Evolutionary conservation across 192 early-diverging fungal genomes (phyloP).

Genomic region (Coemansia sp.): DNA sequence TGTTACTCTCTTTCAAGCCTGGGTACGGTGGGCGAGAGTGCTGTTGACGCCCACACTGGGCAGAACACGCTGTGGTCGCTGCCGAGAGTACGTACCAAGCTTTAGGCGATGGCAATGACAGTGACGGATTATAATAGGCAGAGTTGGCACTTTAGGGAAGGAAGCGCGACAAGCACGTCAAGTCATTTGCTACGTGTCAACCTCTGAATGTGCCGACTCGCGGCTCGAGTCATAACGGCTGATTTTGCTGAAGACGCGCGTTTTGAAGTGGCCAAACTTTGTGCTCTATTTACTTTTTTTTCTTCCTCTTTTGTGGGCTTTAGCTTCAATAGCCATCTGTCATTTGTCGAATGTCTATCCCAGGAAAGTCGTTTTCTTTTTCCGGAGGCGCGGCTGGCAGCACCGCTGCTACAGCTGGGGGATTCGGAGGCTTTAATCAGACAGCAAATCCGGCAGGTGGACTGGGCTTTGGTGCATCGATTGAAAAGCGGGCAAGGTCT

Average conservation of each 20-base stretch:
- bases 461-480: constrained; percentile 33
- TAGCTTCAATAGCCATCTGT: not conserved
- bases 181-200: not conserved
- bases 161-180: not conserved
- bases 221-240: not conserved
- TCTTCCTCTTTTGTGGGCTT: constrained; percentile 7
- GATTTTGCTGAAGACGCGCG: not conserved
- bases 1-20: not conserved
- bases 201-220: not conserved
- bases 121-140: not conserved
- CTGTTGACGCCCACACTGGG: no score
- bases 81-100: not conserved
- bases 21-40: not conserved
- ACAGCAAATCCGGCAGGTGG: constrained; percentile 6
- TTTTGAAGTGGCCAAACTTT: no score
- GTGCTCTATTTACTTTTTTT: not conserved
- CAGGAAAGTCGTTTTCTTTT: constrained; percentile 51
- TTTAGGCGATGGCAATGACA: not conserved
- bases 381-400: constrained; percentile 26
- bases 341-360: constrained; percentile 25
- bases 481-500: constrained; percentile 43
- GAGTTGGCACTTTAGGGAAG: no score
- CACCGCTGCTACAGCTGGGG: constrained; percentile 7
- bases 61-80: not conserved
- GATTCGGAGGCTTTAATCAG: constrained; percentile 37